phyloP scores from a whole-genome alignment of 257 asterid genomes.

The Solanum peruvianum region DNA sequence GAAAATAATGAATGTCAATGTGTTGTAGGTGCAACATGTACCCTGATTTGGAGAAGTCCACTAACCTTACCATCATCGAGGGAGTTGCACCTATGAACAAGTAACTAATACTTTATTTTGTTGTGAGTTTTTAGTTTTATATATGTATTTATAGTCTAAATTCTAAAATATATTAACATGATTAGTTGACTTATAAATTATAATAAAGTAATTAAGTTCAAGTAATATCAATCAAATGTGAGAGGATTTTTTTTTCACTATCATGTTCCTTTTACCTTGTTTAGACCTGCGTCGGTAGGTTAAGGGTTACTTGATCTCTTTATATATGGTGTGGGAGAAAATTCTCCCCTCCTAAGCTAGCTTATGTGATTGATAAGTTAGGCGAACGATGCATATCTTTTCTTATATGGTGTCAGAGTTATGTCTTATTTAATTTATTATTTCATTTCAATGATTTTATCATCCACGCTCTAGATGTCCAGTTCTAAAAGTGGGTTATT shows the following conservation, averaged over 20 bases:
- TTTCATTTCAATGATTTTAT: no score
- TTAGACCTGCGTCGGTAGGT: not conserved
- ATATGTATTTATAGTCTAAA: not conserved
- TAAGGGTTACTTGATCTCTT: not conserved
- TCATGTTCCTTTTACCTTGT: not conserved
- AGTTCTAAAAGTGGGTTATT: no score
- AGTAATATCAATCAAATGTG: not conserved
- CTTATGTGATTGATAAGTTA: not conserved
- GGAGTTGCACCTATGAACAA: conserved; percentile 31
- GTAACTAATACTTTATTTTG: conserved; percentile 2
- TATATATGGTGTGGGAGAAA: not conserved
- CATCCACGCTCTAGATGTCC: no score
- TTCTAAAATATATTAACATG: not conserved
- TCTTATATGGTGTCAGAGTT: no score
- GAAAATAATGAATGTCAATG: not conserved
- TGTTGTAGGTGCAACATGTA: conserved; percentile 12
- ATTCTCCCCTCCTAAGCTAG: not conserved
- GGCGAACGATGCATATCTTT: not conserved
- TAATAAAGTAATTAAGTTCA: not conserved
- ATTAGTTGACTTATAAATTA: not conserved
- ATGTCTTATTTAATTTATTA: fast-evolving
- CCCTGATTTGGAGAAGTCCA: conserved; percentile 23
- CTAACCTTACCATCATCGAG: conserved; percentile 12
- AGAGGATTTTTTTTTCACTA: not conserved
- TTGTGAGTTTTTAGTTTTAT: not conserved